Conservation (phyloP, 345 rosid species). For the Syzygium aqueum region DNA sequence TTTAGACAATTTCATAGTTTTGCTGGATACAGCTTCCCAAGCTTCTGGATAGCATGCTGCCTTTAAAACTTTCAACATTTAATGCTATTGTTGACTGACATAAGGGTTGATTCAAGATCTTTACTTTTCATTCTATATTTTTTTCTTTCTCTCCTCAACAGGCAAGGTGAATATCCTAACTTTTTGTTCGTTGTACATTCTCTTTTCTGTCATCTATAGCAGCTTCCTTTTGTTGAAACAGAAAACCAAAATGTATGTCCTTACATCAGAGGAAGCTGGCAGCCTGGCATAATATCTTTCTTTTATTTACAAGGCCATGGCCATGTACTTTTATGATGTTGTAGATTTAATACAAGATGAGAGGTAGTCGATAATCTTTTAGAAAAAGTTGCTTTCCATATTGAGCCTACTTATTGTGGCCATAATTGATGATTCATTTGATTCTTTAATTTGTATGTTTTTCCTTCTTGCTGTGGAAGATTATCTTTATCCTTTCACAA, state of each 20-base stretch:
- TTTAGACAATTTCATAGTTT: background rate
- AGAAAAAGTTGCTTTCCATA: background rate
- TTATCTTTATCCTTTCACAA: background rate
- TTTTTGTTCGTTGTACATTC: background rate
- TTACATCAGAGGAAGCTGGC: background rate
- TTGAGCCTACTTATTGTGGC: background rate
- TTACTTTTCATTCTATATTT: background rate
- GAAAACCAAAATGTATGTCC: background rate
- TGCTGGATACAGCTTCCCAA: background rate
- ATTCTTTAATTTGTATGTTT: background rate
- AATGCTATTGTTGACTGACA: background rate
- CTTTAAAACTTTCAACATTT: background rate
- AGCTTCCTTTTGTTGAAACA: background rate
- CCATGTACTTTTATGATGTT: background rate
- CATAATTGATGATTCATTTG: background rate
- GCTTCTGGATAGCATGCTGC: background rate
- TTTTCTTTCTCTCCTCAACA: background rate
- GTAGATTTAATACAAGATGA: background rate
- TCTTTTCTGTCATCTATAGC: background rate
- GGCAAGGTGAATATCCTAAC: background rate
- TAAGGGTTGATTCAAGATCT: background rate
- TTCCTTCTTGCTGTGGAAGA: background rate
- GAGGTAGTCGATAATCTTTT: background rate
- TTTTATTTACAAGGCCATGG: background rate
- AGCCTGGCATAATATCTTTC: background rate